These are phyloP conservation scores for Collybia mongolica DNA, from an alignment of 768 basidiomycete species.

Conservation along the genomic window DNA sequence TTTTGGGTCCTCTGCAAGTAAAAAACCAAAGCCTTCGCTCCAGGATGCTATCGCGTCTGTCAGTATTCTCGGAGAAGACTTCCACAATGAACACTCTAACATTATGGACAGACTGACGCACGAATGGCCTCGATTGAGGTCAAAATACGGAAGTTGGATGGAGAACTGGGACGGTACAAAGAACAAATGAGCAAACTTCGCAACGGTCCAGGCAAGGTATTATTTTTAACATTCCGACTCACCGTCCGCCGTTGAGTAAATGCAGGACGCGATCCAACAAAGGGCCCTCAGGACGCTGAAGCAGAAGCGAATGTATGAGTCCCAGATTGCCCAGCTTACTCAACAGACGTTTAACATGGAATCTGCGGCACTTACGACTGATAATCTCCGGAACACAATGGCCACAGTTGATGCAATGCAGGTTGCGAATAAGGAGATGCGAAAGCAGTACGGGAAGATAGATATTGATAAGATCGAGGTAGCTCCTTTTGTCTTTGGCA, in stretches of 20 bases:
- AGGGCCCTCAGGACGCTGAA: constrained; percentile 91
- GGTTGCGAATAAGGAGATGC: constrained; percentile 92
- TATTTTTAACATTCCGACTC: neutral
- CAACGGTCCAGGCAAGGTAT: constrained; percentile 93
- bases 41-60: constrained; percentile 93
- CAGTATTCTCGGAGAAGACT: constrained; percentile 23
- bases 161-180: constrained; percentile 87
- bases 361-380: constrained; percentile 91
- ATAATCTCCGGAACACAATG: constrained; percentile 98
- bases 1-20: constrained; percentile 71
- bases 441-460: constrained; percentile 96
- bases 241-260: neutral
- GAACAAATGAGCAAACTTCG: constrained; percentile 95
- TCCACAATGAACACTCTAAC: constrained; percentile 8
- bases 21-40: constrained; percentile 83
- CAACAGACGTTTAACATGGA: constrained; percentile 99
- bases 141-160: constrained; percentile 95
- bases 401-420: constrained; percentile 98
- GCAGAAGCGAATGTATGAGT: constrained; percentile 96
- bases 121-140: constrained; percentile 90
- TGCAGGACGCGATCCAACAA: constrained; percentile 86
- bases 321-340: constrained; percentile 83
- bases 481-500: constrained; percentile 15
- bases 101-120: constrained; percentile 68
- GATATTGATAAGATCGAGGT: constrained; percentile 99